Evolutionary conservation across 2,329 filamentous ascomycete species (phyloP), one percentile per base, ranked within the genome.

Genomic region (Sporothrix brunneoviolacea): DNA sequence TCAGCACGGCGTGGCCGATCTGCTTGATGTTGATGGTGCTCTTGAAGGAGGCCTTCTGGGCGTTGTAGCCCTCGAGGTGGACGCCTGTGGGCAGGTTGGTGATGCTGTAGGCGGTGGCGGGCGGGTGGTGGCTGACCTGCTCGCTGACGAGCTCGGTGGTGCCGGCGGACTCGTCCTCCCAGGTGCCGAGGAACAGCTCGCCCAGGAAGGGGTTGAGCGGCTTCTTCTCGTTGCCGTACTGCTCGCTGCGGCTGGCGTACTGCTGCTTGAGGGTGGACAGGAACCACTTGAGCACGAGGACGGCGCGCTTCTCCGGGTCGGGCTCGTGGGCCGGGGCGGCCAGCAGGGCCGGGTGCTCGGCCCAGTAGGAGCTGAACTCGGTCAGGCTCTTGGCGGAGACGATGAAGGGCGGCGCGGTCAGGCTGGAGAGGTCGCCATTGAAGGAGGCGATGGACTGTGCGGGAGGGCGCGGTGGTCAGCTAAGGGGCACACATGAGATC

Each of bases 231-330:
- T 89, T 93, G 44, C 89, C 90, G 57, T 77, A 83, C 60, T 82
- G 73, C 59, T 96, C 91, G 64, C 88, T 94, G 53, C 79, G 76
- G 62, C 75, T 81, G 52, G 80, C 79, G 61, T 84, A 83, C 65
- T 95, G 89, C 68, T 94, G 88, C 72, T 93, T 95, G 47, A 97
- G 75, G 4, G 91, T 95, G 62, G 83, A 91, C 50, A 97, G 71
- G 71, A 96, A 97, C 91, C 91, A 97, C 69, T 91, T 94, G 60
- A 96, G 73, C n/a, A 97, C 91, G 30, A 91, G 75, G 58, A 95
- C 70, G 18, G 88, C 84, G 55, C 91, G 83, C 73, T 89, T 93
- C 61, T 86, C 81, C 0, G 90, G 79, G 64, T 95, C 86, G 47
- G 82, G 61, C 66, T 95, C 90, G 52, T 77, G 76, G 43, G 89